Percentiles rank a stretch among this genome's conserved stretches.
Conservation (phyloP, 1,284 basidiomycete genomes). For the Apiotrichum siamense region DNA sequence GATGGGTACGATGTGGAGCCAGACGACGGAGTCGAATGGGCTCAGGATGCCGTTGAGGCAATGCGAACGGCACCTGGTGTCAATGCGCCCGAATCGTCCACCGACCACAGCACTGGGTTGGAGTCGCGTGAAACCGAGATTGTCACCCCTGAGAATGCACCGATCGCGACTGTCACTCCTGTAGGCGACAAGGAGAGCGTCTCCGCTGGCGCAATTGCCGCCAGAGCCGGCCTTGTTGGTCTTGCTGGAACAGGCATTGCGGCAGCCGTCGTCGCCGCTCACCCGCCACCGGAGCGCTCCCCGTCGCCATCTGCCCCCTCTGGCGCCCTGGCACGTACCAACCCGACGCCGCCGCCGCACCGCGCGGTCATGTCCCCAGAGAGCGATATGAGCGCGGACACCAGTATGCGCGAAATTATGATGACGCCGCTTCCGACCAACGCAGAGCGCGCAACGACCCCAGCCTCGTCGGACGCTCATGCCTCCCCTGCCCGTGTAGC, state of each 20-base stretch:
- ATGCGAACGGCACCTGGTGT: conserved; percentile 37
- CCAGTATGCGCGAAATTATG: background rate
- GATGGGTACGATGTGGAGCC: conserved; percentile 43
- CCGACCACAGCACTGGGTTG: background rate
- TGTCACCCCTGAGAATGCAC: background rate
- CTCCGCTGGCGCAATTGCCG: background rate
- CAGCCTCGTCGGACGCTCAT: conserved; percentile 1
- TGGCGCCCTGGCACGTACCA: conserved; percentile 5
- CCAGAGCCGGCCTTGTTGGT: background rate
- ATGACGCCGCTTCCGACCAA: background rate
- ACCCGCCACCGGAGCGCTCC: conserved; percentile 7
- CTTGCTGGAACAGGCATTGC: background rate
- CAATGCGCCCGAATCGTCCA: background rate
- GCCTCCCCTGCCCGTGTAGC: background rate
- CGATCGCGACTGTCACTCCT: background rate
- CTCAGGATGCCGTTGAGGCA: conserved; percentile 45
- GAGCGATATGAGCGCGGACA: background rate
- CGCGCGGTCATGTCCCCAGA: conserved; percentile 3
- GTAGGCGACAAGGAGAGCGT: background rate
- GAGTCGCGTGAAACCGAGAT: conserved; percentile 1
- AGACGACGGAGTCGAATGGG: conserved; percentile 52
- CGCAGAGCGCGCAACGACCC: background rate
- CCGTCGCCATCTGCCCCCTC: conserved; percentile 3
- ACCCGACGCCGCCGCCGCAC: conserved; percentile 11
- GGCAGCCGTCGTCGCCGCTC: background rate